Base-by-base conservation (phyloP, 352 stramenopile genomes). In the Phytophthora kernoviae region DNA sequence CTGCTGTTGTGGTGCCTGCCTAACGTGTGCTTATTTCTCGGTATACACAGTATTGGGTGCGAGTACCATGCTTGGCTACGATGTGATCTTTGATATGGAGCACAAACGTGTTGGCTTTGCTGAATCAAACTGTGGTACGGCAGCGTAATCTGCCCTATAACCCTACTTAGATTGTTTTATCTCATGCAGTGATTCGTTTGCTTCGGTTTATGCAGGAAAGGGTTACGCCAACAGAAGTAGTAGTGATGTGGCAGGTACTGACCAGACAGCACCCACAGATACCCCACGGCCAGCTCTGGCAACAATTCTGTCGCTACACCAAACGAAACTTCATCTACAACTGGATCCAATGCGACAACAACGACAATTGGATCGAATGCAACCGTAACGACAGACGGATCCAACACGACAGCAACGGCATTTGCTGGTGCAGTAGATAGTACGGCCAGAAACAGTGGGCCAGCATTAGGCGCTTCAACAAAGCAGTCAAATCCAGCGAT, bases 21-120 rank as follows among this genome's bases (percentile, higher is more conserved):
- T 41, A 27, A 37, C 44, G 9, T 4, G 15, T 41, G 18, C 57
- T 10, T 57, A 15, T 54, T 9, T 26, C 11, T 27, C 44, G 6
- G 6, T 30, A 30, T 34, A 51, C 57, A 5, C 37, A 93, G 87
- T 96, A 15, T 64, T 96, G 32, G 87, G 87, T 15, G 83, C 84
- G 0, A 93, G 81, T 45, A 76, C 70, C 5, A 94, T 96, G 87
- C 46, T 93, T 21, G 87, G 87, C 2, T 87, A 88, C 34, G 76
- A 96, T 22, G 85, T 94, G n/a, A 87, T 96, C 17, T 96, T 96
- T 54, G 87, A 96, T 59, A 60, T 64, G 32, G 85, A 92, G 47
- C 80, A 78, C 56, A 76, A 86, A 5, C 80, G 83, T n/a, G 52
- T 96, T 3, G 87, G 83, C 11, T 96, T 96, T 73, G 87, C 84